Evolutionary conservation across 2,329 filamentous ascomycete genomes (phyloP).

Genomic region (Botrytis paeoniae): DNA sequence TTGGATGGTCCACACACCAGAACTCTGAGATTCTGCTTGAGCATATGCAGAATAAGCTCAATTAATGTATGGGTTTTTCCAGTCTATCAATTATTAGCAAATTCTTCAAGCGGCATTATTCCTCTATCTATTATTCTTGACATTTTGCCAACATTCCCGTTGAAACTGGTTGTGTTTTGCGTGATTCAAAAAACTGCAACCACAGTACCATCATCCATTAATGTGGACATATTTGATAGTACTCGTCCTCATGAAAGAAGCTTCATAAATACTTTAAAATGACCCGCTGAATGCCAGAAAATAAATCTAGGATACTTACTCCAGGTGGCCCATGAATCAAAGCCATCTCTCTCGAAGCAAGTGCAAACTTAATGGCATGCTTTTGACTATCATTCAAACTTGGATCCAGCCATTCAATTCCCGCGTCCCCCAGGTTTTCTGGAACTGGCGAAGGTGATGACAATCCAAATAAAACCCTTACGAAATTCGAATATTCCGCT

Average conservation of each 20-base stretch:
- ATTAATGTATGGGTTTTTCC: slow-evolving; percentile 97
- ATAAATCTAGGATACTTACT: slow-evolving; percentile 41
- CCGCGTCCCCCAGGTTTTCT: slow-evolving; percentile 43
- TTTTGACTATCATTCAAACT: slow-evolving; percentile 65
- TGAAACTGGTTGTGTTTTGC: background rate
- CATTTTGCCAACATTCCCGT: background rate
- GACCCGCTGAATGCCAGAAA: background rate
- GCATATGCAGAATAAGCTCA: slow-evolving; percentile 88
- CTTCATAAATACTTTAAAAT: background rate
- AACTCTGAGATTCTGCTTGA: slow-evolving; percentile 69
- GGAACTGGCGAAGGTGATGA: slow-evolving; percentile 51
- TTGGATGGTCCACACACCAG: slow-evolving; percentile 97
- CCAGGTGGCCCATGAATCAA: slow-evolving; percentile 94
- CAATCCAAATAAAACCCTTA: slow-evolving; percentile 61
- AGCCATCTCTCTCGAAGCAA: slow-evolving; percentile 77
- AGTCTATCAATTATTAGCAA: slow-evolving; percentile 49
- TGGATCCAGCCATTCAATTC: slow-evolving; percentile 60
- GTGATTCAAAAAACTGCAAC: background rate
- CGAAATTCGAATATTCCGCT: slow-evolving; percentile 56
- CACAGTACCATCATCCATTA: background rate
- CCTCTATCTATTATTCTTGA: too few relatives aligned
- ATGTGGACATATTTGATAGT: slow-evolving; percentile 11
- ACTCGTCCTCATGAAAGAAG: background rate
- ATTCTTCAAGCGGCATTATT: background rate
- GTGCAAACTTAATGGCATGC: slow-evolving; percentile 73